phyloP scores from a whole-genome alignment of 768 basidiomycete species.

The Neoboletus subvelutipes region DNA sequence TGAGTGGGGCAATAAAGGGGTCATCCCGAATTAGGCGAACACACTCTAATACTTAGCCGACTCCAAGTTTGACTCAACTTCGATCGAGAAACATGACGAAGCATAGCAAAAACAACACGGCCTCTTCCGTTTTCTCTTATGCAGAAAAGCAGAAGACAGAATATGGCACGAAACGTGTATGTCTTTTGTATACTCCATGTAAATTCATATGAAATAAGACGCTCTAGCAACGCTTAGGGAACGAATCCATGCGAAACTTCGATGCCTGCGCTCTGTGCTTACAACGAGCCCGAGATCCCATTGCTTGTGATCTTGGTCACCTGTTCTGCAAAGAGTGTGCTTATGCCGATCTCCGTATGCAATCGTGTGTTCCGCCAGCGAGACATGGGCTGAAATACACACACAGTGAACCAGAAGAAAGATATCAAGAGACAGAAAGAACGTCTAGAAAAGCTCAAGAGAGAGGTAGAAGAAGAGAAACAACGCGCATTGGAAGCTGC shows the following conservation, averaged over 20 bases:
- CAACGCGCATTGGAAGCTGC: constrained; percentile 68
- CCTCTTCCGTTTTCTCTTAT: constrained; percentile 86
- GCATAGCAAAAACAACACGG: constrained; percentile 89
- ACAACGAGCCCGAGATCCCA: constrained; percentile 76
- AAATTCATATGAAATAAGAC: constrained; percentile 6
- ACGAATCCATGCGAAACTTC: constrained; percentile 90
- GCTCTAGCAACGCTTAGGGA: constrained; percentile 49
- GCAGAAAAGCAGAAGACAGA: constrained; percentile 80
- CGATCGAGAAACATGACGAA: constrained; percentile 61
- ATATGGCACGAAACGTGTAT: constrained; percentile 78
- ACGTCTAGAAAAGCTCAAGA: constrained; percentile 68
- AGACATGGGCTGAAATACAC: constrained; percentile 10
- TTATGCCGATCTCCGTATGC: constrained; percentile 76
- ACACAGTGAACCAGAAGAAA: constrained; percentile 80
- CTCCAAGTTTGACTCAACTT: background rate
- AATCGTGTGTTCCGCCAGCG: constrained; percentile 3
- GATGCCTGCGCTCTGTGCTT: constrained; percentile 91
- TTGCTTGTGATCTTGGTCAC: constrained; percentile 84
- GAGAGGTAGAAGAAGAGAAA: constrained; percentile 80
- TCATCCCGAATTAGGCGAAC: background rate
- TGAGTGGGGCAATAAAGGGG: background rate
- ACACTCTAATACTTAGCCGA: background rate
- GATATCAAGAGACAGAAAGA: constrained; percentile 91
- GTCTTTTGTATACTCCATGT: constrained; percentile 16
- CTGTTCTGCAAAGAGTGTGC: constrained; percentile 96